phyloP scores from a whole-genome alignment of 2,329 filamentous ascomycete genomes.

The Paracoccidioides lutzii region DNA sequence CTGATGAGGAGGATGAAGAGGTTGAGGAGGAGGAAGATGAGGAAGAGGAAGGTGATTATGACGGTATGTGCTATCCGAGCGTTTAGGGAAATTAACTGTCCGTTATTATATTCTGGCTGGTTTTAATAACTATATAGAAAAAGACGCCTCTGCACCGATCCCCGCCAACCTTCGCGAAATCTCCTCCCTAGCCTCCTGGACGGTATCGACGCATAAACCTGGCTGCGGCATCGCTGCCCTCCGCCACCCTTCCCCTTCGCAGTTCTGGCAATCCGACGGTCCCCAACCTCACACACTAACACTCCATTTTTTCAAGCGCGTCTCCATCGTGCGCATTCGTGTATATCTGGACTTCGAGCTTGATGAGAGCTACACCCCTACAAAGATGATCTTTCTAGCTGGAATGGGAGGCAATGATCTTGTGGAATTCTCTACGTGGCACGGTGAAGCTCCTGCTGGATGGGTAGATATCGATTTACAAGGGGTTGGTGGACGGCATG shows the following conservation, averaged over 20 bases:
- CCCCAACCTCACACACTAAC: constrained; percentile 52
- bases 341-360: constrained; percentile 70
- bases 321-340: constrained; percentile 39
- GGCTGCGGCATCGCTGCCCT: constrained; percentile 49
- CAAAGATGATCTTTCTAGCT: constrained; percentile 75
- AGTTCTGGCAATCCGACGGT: constrained; percentile 56
- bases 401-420: constrained; percentile 87
- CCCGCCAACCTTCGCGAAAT: constrained; percentile 45
- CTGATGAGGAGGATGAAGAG: constrained; percentile 8
- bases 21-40: constrained; percentile 10
- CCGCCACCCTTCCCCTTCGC: constrained; percentile 41
- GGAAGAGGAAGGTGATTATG: constrained; percentile 14
- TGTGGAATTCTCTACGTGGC: constrained; percentile 72
- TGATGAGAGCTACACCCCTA: constrained; percentile 95
- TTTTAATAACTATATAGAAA: constrained; percentile 15
- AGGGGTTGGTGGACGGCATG: constrained; percentile 42
- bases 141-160: constrained; percentile 23
- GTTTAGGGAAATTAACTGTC: background rate
- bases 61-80: constrained; percentile 26
- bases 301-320: constrained; percentile 48
- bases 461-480: constrained; percentile 77
- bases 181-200: constrained; percentile 53
- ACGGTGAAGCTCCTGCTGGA: constrained; percentile 64
- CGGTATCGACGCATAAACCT: constrained; percentile 49
- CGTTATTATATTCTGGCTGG: constrained; percentile 3